These are phyloP conservation scores for Begonia loranthoides DNA, from an alignment of 306 rosid species.

Conservation along the genomic window DNA sequence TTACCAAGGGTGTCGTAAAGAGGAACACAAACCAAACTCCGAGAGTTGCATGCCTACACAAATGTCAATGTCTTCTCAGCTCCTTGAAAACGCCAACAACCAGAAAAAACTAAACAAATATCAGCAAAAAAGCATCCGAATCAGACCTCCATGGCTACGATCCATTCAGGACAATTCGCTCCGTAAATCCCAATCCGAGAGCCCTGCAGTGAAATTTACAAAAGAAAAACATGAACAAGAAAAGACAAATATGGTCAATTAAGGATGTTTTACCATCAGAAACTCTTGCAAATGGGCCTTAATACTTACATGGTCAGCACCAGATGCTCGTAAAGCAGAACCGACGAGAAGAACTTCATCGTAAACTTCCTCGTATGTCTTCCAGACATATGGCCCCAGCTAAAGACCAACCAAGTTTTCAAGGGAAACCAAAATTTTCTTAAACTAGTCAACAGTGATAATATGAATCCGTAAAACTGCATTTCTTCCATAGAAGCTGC, in stretches of 20 bases:
- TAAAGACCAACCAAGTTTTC: conserved; percentile 15
- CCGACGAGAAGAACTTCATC: conserved; percentile 50
- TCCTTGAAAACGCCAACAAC: no score
- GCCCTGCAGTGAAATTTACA: conserved; percentile 25
- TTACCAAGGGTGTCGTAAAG: conserved; percentile 88
- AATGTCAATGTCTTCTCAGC: conserved; percentile 1
- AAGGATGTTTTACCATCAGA: no score
- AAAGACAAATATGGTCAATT: no score
- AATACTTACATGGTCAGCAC: conserved; percentile 60
- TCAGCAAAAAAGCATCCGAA: not conserved
- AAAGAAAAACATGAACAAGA: no score
- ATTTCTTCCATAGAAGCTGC: no score
- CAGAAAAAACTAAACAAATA: not conserved
- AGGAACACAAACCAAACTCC: conserved; percentile 72
- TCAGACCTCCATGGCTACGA: conserved; percentile 76
- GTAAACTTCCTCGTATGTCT: conserved; percentile 59
- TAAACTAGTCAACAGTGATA: not conserved
- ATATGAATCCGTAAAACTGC: not conserved
- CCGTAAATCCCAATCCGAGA: conserved; percentile 69
- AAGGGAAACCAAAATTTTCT: conserved; percentile 1
- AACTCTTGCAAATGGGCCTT: no score
- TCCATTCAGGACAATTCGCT: conserved; percentile 76
- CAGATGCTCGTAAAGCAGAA: conserved; percentile 63
- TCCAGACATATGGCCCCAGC: conserved; percentile 71
- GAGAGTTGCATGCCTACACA: conserved; percentile 67